A percentile compares a stretch with the other conserved stretches of the same genome.
Evolutionary conservation across 176 grass and related monocot species (phyloP).

Genomic region (Aegilops tauschii): DNA sequence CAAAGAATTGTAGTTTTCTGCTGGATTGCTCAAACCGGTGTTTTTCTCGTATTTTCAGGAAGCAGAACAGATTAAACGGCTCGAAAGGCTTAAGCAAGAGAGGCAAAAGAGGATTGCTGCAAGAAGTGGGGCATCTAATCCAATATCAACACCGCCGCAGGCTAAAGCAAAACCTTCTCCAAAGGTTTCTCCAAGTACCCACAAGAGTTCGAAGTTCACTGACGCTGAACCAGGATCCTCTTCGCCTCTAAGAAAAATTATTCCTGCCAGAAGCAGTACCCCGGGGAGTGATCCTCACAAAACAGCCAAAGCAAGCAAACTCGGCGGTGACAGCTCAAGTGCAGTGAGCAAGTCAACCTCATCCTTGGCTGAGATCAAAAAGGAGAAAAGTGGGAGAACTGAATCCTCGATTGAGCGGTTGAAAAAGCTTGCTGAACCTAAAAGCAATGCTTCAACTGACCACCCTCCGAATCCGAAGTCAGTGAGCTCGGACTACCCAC

Average conservation of each 20-base stretch:
- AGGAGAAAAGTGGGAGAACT: constrained; percentile 57
- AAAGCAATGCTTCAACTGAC: constrained; percentile 24
- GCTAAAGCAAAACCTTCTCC: constrained; percentile 50
- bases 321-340: constrained; percentile 17
- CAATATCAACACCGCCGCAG: constrained; percentile 40
- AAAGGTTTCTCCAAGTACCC: constrained; percentile 40
- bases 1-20: not conserved
- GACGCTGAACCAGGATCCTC: constrained; percentile 42
- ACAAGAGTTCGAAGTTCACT: constrained; percentile 62
- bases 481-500: constrained; percentile 22
- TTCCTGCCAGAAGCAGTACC: constrained; percentile 35
- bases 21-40: constrained; percentile 3
- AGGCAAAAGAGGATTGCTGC: constrained; percentile 92
- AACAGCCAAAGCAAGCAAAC: constrained; percentile 41
- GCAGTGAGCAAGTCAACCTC: constrained; percentile 69
- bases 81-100: constrained; percentile 87
- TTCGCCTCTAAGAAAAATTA: constrained; percentile 37
- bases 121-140: constrained; percentile 42
- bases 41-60: constrained; percentile 47
- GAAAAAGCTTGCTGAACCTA: constrained; percentile 66
- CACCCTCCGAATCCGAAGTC: constrained; percentile 26
- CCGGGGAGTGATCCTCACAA: constrained; percentile 36
- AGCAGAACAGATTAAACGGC: constrained; percentile 82
- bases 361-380: constrained; percentile 59
- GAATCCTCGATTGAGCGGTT: constrained; percentile 44